These are phyloP conservation scores for Cutaneotrichosporon sp. DNA, from an alignment of 1,284 basidiomycete species.

Conservation along the genomic window DNA sequence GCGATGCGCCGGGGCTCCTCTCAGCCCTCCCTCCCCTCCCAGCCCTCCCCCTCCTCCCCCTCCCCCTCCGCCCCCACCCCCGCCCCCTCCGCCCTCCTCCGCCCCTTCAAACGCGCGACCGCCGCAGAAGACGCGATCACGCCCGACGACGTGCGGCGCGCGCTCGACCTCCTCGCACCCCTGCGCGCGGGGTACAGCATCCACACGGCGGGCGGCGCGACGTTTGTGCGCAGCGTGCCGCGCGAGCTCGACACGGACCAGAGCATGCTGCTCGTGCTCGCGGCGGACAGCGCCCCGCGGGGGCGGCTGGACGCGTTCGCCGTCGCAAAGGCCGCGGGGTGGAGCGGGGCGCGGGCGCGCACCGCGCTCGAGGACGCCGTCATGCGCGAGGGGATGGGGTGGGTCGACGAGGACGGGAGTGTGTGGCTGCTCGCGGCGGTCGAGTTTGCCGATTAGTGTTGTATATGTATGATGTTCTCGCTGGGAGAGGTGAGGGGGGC, in stretches of 20 bases:
- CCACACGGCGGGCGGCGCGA: constrained; percentile 46
- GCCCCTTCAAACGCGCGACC: not conserved
- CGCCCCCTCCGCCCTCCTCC: no score
- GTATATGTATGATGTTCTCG: no score
- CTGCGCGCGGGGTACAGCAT: constrained; percentile 88
- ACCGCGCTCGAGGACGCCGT: constrained; percentile 86
- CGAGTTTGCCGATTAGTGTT: constrained; percentile 30
- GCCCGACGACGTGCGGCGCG: constrained; percentile 79
- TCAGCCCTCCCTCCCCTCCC: not conserved
- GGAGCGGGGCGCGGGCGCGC: constrained; percentile 73
- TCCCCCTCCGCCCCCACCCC: no score
- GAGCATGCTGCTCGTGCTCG: constrained; percentile 70
- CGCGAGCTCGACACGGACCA: constrained; percentile 80
- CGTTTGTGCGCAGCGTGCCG: constrained; percentile 46
- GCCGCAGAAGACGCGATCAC: constrained; percentile 55
- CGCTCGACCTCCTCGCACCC: constrained; percentile 83
- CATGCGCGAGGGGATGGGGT: constrained; percentile 85
- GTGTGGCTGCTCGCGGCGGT: constrained; percentile 47
- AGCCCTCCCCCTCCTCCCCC: not conserved
- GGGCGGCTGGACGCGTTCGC: constrained; percentile 59
- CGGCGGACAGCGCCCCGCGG: constrained; percentile 66
- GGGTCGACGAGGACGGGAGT: constrained; percentile 70
- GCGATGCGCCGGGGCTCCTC: constrained; percentile 60
- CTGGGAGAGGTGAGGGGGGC: no score
- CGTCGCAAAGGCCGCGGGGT: constrained; percentile 59